These are phyloP conservation scores for Ophiocordyceps polyrhachis-furcata DNA, from an alignment of 2,329 filamentous ascomycete genomes.

Conservation along the genomic window DNA sequence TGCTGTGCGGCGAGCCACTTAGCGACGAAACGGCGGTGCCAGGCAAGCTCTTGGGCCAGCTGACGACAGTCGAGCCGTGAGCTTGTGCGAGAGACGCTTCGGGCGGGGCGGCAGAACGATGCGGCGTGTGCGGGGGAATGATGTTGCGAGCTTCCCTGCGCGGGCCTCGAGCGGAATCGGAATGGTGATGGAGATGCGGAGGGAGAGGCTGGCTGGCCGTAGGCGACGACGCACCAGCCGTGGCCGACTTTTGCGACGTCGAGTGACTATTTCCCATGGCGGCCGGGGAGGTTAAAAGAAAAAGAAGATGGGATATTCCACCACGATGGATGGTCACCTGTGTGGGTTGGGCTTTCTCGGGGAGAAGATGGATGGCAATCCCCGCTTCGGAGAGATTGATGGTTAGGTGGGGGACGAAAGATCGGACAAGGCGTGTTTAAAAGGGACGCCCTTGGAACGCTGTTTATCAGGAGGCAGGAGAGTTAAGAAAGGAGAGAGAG, in stretches of 20 bases:
- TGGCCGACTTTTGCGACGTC: constrained; percentile 11
- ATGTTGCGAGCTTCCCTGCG: constrained; percentile 25
- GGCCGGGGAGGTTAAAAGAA: neutral
- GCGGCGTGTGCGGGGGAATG: constrained; percentile 34
- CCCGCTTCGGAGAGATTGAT: neutral
- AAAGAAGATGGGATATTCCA: neutral
- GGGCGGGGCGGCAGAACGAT: constrained; percentile 38
- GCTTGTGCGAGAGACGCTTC: constrained; percentile 44
- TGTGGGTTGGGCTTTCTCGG: neutral
- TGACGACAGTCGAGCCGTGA: constrained; percentile 33
- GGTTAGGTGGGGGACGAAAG: neutral
- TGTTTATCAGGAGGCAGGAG: neutral
- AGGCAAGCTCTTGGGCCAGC: constrained; percentile 26
- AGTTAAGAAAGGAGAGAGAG: neutral
- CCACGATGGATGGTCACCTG: neutral
- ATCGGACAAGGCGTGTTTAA: no score
- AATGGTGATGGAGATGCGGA: constrained; percentile 3
- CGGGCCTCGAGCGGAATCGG: constrained; percentile 13
- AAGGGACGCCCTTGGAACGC: neutral
- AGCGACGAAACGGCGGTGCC: constrained; percentile 29
- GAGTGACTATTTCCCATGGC: constrained; percentile 21
- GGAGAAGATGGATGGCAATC: no score
- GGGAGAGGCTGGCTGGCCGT: constrained; percentile 4
- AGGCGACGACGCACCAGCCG: constrained; percentile 1
- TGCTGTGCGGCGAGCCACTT: constrained; percentile 26